Conservation (phyloP, 2,329 filamentous ascomycete genomes). For the Beauveria caledonica region DNA sequence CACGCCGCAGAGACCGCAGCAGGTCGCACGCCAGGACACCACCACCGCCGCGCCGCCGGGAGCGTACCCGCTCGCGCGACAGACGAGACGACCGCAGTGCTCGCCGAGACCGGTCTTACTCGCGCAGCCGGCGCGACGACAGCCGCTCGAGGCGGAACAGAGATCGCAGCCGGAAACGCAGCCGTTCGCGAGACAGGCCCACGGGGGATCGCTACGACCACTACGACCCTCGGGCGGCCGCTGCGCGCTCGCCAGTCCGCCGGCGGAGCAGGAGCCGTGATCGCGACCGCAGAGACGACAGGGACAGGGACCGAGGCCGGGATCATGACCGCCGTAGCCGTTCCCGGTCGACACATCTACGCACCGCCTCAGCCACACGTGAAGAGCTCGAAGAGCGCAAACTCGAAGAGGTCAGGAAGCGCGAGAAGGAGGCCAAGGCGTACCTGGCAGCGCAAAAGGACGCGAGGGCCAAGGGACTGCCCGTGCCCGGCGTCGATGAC, state of each 20-base stretch:
- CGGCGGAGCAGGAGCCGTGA: constrained; percentile 21
- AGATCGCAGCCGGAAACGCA: constrained; percentile 17
- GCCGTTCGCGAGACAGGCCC: constrained; percentile 18
- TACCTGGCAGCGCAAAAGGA: constrained; percentile 56
- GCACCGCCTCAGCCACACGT: constrained; percentile 33
- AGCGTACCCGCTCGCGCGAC: constrained; percentile 27
- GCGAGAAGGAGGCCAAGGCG: constrained; percentile 43
- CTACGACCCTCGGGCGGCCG: constrained; percentile 25
- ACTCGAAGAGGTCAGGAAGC: constrained; percentile 22
- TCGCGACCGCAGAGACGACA: constrained; percentile 15
- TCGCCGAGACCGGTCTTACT: constrained; percentile 21
- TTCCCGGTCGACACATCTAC: constrained; percentile 30
- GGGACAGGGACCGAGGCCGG: constrained; percentile 12
- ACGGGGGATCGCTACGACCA: constrained; percentile 20
- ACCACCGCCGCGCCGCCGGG: constrained; percentile 20
- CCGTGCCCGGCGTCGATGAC: constrained; percentile 50
- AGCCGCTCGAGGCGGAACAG: constrained; percentile 26
- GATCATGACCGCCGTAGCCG: constrained; percentile 34
- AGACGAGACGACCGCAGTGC: constrained; percentile 19
- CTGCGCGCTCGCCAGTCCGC: constrained; percentile 14
- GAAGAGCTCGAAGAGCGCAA: constrained; percentile 31
- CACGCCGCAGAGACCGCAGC: constrained; percentile 28
- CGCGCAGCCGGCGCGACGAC: constrained; percentile 23
- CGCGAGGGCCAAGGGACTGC: constrained; percentile 50
- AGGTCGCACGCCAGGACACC: constrained; percentile 25